Evolutionary conservation across 2,329 filamentous ascomycete species (phyloP).

Genomic region (Aspergillus udagawae): DNA sequence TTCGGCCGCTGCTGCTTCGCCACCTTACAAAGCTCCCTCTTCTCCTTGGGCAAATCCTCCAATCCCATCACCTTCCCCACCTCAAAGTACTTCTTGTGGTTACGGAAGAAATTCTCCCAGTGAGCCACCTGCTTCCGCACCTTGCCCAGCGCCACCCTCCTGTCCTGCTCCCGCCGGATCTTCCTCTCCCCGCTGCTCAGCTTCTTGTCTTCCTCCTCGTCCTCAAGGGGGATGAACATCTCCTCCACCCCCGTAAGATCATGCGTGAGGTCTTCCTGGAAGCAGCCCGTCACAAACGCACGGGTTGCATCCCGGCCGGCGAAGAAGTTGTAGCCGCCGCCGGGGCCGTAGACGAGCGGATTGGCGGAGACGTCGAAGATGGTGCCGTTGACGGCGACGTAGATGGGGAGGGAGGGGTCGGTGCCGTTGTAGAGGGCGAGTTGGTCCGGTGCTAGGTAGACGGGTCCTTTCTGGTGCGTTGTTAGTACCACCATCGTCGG

Average conservation of each 20-base stretch:
- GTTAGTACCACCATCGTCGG: neutral
- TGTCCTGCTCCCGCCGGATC: conserved; percentile 59
- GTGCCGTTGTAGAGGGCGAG: conserved; percentile 73
- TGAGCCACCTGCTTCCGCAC: conserved; percentile 67
- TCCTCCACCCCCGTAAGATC: conserved; percentile 84
- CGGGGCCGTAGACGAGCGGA: conserved; percentile 66
- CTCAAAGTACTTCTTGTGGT: conserved; percentile 73
- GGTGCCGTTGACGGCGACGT: conserved; percentile 73
- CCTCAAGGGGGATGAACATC: conserved; percentile 71
- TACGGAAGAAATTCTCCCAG: conserved; percentile 80
- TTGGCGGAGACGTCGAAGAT: conserved; percentile 62
- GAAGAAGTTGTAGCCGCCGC: conserved; percentile 83
- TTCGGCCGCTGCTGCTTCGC: conserved; percentile 66
- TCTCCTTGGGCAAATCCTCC: conserved; percentile 41
- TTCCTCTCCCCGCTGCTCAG: conserved; percentile 43
- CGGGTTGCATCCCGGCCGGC: conserved; percentile 81
- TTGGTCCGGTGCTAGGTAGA: conserved; percentile 70
- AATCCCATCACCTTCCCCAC: conserved; percentile 67
- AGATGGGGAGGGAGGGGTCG: conserved; percentile 71
- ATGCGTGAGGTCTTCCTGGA: conserved; percentile 74
- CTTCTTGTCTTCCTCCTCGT: conserved; percentile 42
- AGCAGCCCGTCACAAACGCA: conserved; percentile 90
- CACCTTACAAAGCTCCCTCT: conserved; percentile 63
- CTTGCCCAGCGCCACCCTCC: conserved; percentile 58
- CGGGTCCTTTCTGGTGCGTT: conserved; percentile 48